Base-by-base conservation (phyloP, 208 protist genomes). In the Tetramitus jugosus region DNA sequence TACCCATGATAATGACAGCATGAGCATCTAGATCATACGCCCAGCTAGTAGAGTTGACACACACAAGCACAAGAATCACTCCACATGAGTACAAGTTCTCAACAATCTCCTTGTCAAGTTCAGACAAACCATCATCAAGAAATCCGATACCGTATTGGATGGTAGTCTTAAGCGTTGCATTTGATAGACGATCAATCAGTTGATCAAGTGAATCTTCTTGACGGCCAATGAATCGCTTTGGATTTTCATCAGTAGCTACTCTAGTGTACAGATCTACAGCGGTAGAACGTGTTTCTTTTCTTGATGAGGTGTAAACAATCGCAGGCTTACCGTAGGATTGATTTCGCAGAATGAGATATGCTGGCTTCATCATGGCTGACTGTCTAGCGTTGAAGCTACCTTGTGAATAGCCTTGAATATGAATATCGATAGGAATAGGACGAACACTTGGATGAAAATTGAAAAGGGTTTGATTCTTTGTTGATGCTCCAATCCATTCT, bases 1-100 rank as follows among this genome's bases (percentile, higher is more conserved):
- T 96, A 40, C 94, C 95, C 80, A 96, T 97, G 37, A 98, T 88
- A n/a, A 98, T 83, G 39, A 97, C 93, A 23, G 95, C 80, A 81
- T 97, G 92, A 0, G 94, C 92, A 2, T 92, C 91, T 7, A 96
- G 65, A 81, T 96, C 96, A n/a, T 97, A 86, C 53, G 93, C 93
- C 94, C 93, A 97, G 14, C 91, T 91, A 17, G 96, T 79, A 31
- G 91, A 96, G 31, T 81, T 82, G 0, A 91, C 96, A 1, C 85
- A 92, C 29, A 96, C 85, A 10, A 97, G 83, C 8, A 97, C 83
- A 45, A 89, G 83, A 62, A 93, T 83, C 42, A 3, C 40, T 26
- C 53, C 53, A 68, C 26, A 17, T 67, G 84, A 79, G 53, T 91
- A 93, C 8, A 93, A 81, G 14, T 81, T 61, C 46, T 90, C 88